Conservation (phyloP, 495 filamentous ascomycete species). For the Penicillium samsonianum region DNA sequence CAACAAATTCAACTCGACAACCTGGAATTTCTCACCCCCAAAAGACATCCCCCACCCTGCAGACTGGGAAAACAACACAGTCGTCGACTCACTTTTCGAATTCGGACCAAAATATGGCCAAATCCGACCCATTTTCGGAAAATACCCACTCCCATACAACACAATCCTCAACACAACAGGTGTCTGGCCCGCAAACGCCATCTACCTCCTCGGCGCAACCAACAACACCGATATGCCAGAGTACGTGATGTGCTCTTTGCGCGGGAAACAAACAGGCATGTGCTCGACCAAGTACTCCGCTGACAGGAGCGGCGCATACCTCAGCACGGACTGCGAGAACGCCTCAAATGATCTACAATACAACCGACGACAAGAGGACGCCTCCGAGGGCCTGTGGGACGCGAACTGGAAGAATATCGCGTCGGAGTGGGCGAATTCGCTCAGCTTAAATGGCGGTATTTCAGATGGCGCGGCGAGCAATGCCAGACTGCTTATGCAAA, state of each 20-base stretch:
- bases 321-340: constrained; percentile 61
- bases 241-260: constrained; percentile 65
- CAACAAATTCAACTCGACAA: constrained; percentile 37
- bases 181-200: constrained; percentile 42
- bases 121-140: constrained; percentile 64
- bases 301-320: constrained; percentile 52
- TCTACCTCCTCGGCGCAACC: constrained; percentile 66
- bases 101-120: constrained; percentile 55
- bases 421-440: constrained; percentile 53
- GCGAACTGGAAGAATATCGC: constrained; percentile 63
- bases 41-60: constrained; percentile 35
- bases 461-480: constrained; percentile 60
- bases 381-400: constrained; percentile 29
- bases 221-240: constrained; percentile 23
- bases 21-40: constrained; percentile 24
- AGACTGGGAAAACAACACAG: constrained; percentile 60
- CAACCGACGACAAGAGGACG: constrained; percentile 37
- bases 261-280: constrained; percentile 54
- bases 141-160: constrained; percentile 60
- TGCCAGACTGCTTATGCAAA: constrained; percentile 62
- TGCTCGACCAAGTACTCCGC: constrained; percentile 66
- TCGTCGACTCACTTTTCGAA: constrained; percentile 67
- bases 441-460: constrained; percentile 63
- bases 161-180: constrained; percentile 60
- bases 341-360: constrained; percentile 52